Base-by-base conservation (phyloP, 257 asterid genomes). In the Voacanga thouarsii region DNA sequence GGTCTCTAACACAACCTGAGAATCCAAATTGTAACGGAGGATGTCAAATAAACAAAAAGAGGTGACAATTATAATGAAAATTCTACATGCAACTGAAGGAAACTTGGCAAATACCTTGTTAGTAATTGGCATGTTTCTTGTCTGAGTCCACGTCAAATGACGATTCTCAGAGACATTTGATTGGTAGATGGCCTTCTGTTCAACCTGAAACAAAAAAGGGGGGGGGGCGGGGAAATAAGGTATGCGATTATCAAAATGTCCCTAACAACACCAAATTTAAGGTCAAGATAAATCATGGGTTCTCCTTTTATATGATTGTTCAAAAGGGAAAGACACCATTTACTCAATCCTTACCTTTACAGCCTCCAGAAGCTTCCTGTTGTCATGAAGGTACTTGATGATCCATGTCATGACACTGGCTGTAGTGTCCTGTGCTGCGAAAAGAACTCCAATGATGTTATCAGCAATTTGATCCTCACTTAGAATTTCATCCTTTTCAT, bases 361-460 rank as follows among this genome's bases (percentile, higher is more conserved):
- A 47, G 84, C 78, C 60, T 89, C 82, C 0, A 89, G 84, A 72
- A 88, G 83, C 47, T 89, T 87, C 1, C 90, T 91, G 67, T 88
- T 83, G 69, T 92, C 93, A n/a, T 80, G 81, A 15, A 94, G 97
- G 84, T 92, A 92, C 82, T 92, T 94, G 80, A 94, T 55, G 41
- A 88, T 83, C 98, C 98, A 94, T 21, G 97, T 94, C 86, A 92
- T 79, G 69, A 87, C 90, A 87, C 92, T 94, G 0, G 97, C 97
- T 0, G 97, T 94, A 0, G 98, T 94, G 71, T 94, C 97, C 75
- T 92, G 96, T 1, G 98, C 98, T 0, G 98, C 98, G 45, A 94
- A 94, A 23, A 94, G 89, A 16, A 89, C 94, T 72, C 98, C 98
- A 21, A 92, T 94, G 43, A 94, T 87, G 83, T 94, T 94, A 68